Evolutionary conservation across 2,329 filamentous ascomycete genomes (phyloP), one percentile per base, ranked within the genome.

Genomic region (Zymoseptoria passerinii): DNA sequence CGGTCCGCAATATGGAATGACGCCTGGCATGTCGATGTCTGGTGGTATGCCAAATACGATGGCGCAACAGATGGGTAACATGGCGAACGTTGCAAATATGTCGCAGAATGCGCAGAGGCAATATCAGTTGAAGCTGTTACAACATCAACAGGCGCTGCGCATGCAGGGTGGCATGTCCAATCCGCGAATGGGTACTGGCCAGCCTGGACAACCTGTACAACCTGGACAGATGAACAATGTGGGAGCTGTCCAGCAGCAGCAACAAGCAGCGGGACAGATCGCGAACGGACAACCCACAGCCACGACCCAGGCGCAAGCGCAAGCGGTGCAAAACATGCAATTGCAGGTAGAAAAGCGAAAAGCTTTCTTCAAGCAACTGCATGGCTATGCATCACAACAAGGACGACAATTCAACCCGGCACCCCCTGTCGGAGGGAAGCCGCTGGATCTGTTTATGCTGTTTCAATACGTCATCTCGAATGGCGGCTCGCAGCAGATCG

Each of bases 61-160:
- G 70, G 53, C 40, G 7, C 19, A 19, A 44, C 35, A 55, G 40
- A 55, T 55, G 53, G 20, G 70, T 19, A 58, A 61, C 55, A 63
- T 73, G 68, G 71, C 70, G 48, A 44, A 44, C n/a, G 16, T 44
- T 7, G 53, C 60, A 55, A 63, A 62, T 48, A 63, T 66, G 50
- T 79, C 82, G 66, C 79, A 78, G 51, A 81, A 88, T 62, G 87
- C 89, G 48, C 86, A 89, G 68, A 85, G 90, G 63, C 87, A 90
- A 53, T 92, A 95, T 68, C 89, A 95, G 66, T 88, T 95, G 83
- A 87, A 89, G 61, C 74, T 95, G 55, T 89, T 95, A 67, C 84
- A 87, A 58, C 89, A 92, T 67, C 81, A 88, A 48, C 84, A 88
- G 13, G 80, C 83, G 59, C 78, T 85, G 76, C 82, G 82, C 58